Percentiles rank a stretch among this genome's conserved stretches.
phyloP scores from a whole-genome alignment of 148 eudicot genomes.

The Agrostemma githago region DNA sequence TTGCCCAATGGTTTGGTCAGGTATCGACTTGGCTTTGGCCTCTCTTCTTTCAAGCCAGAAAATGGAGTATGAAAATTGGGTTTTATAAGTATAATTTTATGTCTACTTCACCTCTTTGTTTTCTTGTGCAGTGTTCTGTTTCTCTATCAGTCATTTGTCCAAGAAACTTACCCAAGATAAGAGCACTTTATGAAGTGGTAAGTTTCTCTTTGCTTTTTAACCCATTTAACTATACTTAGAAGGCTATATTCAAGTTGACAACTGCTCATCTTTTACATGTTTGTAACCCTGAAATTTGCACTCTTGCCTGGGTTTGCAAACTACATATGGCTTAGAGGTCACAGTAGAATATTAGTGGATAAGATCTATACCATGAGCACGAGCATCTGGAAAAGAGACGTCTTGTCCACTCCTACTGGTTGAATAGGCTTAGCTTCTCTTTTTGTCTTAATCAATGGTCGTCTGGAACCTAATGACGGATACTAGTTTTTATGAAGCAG shows the following conservation, averaged over 20 bases:
- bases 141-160: conserved; percentile 81
- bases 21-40: conserved; percentile 29
- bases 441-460: background rate
- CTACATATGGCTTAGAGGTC: background rate
- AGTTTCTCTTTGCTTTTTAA: conserved; percentile 15
- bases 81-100: background rate
- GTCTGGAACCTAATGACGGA: background rate
- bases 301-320: background rate
- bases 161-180: conserved; percentile 55
- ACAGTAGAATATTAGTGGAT: background rate
- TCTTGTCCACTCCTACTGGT: background rate
- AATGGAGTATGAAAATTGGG: background rate
- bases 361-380: background rate
- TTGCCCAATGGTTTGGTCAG: conserved; percentile 60
- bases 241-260: background rate
- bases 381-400: background rate
- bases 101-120: conserved; percentile 22
- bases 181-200: conserved; percentile 69
- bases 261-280: background rate
- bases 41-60: no score
- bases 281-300: background rate
- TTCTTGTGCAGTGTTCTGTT: conserved; percentile 56
- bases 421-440: background rate
- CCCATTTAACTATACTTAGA: background rate
- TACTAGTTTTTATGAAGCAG: no score